Percentiles rank a stretch among this genome's conserved stretches.
phyloP scores from a whole-genome alignment of 2,329 filamentous ascomycete species.

The Nakataea oryzae region DNA sequence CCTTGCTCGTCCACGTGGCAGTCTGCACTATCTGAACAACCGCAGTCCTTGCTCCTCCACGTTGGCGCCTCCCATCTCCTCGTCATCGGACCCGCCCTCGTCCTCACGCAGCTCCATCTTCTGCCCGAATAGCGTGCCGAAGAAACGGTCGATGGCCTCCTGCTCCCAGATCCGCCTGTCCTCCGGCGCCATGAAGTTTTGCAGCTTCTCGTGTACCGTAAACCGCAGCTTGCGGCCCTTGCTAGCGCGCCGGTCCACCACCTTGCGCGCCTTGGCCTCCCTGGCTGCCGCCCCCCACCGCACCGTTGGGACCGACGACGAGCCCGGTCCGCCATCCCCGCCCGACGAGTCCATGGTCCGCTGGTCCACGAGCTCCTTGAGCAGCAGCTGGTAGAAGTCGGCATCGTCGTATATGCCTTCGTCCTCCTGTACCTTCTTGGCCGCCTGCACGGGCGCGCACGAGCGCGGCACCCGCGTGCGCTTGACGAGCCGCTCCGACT shows the following conservation, averaged over 20 bases:
- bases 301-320: slow-evolving; percentile 33
- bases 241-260: slow-evolving; percentile 86
- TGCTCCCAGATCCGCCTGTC: slow-evolving; percentile 73
- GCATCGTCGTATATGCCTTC: slow-evolving; percentile 77
- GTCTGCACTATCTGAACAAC: slow-evolving; percentile 31
- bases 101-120: slow-evolving; percentile 43
- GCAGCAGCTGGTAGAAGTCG: slow-evolving; percentile 84
- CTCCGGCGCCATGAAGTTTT: slow-evolving; percentile 96
- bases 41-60: slow-evolving; percentile 42
- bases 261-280: slow-evolving; percentile 70
- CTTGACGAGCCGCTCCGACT: slow-evolving; percentile 56
- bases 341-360: slow-evolving; percentile 56
- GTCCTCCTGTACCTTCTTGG: slow-evolving; percentile 46
- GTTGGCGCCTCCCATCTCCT: slow-evolving; percentile 34
- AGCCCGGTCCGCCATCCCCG: not conserved
- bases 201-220: slow-evolving; percentile 90
- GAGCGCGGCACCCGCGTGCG: slow-evolving; percentile 63
- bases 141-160: slow-evolving; percentile 66
- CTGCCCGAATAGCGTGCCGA: slow-evolving; percentile 64
- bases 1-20: not conserved
- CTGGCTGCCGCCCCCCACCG: slow-evolving; percentile 55
- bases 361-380: slow-evolving; percentile 89
- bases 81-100: slow-evolving; percentile 4
- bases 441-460: slow-evolving; percentile 61
- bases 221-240: slow-evolving; percentile 93